Evolutionary conservation across 2,329 filamentous ascomycete genomes (phyloP), one percentile per base, ranked within the genome.

Genomic region (Aspergillus jensenii): DNA sequence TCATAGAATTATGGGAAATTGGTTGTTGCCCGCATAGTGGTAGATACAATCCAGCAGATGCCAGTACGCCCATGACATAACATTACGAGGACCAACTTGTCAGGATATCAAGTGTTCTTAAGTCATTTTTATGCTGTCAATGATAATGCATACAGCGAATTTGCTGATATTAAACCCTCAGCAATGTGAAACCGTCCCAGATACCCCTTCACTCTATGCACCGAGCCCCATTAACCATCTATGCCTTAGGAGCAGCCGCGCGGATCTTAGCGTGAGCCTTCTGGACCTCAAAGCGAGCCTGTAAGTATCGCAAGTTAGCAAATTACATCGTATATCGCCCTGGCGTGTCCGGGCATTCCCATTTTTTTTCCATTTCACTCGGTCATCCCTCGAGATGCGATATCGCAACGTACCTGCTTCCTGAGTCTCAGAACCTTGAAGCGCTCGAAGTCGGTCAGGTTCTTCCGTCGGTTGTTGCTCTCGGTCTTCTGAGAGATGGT

Each of bases 401-500:
- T 47, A 12, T 62, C 48, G 50, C 59, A 55, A 83, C 85, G 69
- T 78, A 93, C 91, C 89, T 97, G 93, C 89, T 99, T 99, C 90
- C 93, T 96, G 83, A 98, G 86, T 82, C 93, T 89, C 87, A 98
- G 86, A 74, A 98, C 95, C 90, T 99, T 97, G 91, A 98, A 99
- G 81, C 95, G 90, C 86, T 99, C 95, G 78, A 99, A 99, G 87
- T 99, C 95, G 82, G 89, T 96, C 70, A 99, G 85, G 75, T 87
- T 87, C 84, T 89, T 90, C 85, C 95, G 90, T 84, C 91, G 90
- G 81, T 90, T 85, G 73, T 86, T 85, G 82, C 91, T 89, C 71
- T 87, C 87, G 77, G 90, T 87, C 87, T 91, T 93, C 91, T 99
- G 95, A 75, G 93, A 91, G 88, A 90, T 96, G 80, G 87, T 87